A percentile compares a stretch with the other conserved stretches of the same genome.
Conservation (phyloP, 306 rosid species). For the Abrus pulchellus region DNA sequence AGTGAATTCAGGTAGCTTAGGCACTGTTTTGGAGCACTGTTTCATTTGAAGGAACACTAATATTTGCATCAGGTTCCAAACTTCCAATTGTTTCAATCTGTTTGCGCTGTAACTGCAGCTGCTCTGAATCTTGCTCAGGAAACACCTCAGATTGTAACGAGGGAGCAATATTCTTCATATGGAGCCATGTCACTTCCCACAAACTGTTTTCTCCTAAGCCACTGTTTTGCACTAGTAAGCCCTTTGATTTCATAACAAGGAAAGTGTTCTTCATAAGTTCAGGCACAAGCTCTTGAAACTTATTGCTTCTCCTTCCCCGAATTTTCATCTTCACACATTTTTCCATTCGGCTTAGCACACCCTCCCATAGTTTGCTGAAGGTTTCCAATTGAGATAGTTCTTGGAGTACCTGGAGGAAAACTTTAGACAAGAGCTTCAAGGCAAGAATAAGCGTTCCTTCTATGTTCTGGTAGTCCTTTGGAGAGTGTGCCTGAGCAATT, state of each 20-base stretch:
- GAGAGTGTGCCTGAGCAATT: conserved; percentile 70
- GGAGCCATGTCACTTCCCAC: conserved; percentile 83
- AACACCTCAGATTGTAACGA: conserved; percentile 79
- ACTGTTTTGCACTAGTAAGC: conserved; percentile 66
- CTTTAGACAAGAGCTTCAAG: conserved; percentile 75
- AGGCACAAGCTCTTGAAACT: conserved; percentile 80
- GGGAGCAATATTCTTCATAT: conserved; percentile 69
- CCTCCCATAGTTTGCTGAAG: conserved; percentile 82
- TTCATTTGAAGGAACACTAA: conserved; percentile 50
- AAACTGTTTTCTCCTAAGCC: conserved; percentile 72
- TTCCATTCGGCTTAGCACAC: conserved; percentile 71
- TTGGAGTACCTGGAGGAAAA: conserved; percentile 71
- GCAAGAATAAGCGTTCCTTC: conserved; percentile 83
- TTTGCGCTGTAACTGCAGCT: conserved; percentile 43
- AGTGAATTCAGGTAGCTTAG: conserved; percentile 43
- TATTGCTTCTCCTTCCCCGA: conserved; percentile 76
- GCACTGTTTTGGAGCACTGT: conserved; percentile 48
- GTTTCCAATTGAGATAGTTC: conserved; percentile 65
- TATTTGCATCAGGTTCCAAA: conserved; percentile 52
- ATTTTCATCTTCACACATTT: conserved; percentile 72
- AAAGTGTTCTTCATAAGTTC: conserved; percentile 83
- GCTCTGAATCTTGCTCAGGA: conserved; percentile 66
- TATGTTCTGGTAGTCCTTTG: conserved; percentile 74
- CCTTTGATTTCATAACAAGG: conserved; percentile 75
- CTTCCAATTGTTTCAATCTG: conserved; percentile 53